phyloP scores from a whole-genome alignment of 495 filamentous ascomycete genomes.

The Trichoderma gamsii region DNA sequence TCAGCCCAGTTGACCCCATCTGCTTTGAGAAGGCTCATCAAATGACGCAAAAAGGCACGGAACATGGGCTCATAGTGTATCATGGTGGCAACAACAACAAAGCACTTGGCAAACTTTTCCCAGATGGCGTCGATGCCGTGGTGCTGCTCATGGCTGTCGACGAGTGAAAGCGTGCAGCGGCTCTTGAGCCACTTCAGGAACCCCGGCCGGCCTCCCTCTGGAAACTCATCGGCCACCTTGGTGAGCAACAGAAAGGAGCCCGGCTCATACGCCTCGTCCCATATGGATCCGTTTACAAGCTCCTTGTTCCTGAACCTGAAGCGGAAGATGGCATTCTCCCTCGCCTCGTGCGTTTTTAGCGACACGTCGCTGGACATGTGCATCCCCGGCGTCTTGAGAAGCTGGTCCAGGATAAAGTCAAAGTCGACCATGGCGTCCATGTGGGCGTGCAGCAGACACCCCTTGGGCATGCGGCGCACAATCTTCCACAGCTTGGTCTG shows the following conservation, averaged over 20 bases:
- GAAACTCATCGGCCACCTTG: slow-evolving; percentile 65
- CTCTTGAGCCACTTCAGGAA: slow-evolving; percentile 75
- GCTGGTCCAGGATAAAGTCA: slow-evolving; percentile 65
- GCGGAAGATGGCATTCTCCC: slow-evolving; percentile 39
- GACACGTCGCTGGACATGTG: slow-evolving; percentile 52
- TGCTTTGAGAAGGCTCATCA: slow-evolving; percentile 60
- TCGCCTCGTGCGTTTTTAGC: slow-evolving; percentile 42
- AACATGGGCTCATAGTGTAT: slow-evolving; percentile 90
- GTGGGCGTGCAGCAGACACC: slow-evolving; percentile 81
- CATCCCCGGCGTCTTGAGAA: slow-evolving; percentile 69
- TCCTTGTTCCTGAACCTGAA: slow-evolving; percentile 48
- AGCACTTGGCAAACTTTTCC: slow-evolving; percentile 66
- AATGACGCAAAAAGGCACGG: slow-evolving; percentile 59
- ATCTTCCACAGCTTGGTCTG: slow-evolving; percentile 79
- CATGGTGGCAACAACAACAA: slow-evolving; percentile 63
- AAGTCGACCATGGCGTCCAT: slow-evolving; percentile 85
- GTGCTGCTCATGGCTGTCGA: slow-evolving; percentile 71
- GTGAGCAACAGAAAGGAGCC: slow-evolving; percentile 51
- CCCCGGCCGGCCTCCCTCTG: slow-evolving; percentile 57
- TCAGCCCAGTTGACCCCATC: slow-evolving; percentile 85
- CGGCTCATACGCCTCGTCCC: slow-evolving; percentile 54
- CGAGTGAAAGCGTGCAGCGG: slow-evolving; percentile 61
- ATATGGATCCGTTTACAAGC: slow-evolving; percentile 43
- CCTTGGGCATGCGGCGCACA: slow-evolving; percentile 82
- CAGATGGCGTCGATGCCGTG: slow-evolving; percentile 76